These are phyloP conservation scores for Solanum neorickii DNA, from an alignment of 257 asterid genomes.

Conservation along the genomic window DNA sequence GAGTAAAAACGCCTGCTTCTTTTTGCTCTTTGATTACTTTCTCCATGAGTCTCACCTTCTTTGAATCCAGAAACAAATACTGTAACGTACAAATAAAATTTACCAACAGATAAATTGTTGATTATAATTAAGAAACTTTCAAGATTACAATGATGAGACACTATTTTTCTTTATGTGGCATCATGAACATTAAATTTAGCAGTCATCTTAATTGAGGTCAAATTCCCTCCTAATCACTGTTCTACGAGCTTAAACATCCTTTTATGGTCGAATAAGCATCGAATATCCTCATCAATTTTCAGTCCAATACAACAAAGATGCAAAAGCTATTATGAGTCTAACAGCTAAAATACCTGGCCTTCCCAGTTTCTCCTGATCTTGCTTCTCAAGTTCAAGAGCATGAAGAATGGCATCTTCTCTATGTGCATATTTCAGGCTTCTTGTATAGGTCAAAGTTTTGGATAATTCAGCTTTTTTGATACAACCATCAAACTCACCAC, in stretches of 20 bases:
- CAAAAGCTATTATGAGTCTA: not conserved
- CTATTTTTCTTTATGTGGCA: not conserved
- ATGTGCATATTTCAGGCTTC: conserved; percentile 1
- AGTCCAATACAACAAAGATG: not conserved
- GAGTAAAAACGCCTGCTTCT: conserved; percentile 13
- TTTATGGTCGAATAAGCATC: not conserved
- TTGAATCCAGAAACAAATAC: not conserved
- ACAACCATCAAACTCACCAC: conserved; percentile 24
- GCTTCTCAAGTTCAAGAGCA: conserved; percentile 22
- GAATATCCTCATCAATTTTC: not conserved
- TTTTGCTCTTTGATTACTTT: conserved; percentile 10
- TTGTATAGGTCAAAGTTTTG: not conserved
- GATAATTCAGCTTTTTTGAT: conserved; percentile 11
- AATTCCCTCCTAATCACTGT: not conserved
- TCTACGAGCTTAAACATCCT: not conserved
- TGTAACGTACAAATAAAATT: not conserved
- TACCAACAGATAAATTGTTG: not conserved
- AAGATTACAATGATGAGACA: not conserved
- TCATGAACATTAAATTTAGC: not conserved
- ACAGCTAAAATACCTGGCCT: conserved; percentile 23
- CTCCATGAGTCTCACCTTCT: conserved; percentile 4
- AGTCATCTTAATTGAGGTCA: not conserved
- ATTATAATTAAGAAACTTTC: not conserved
- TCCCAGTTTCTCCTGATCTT: conserved; percentile 9
- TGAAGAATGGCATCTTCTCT: conserved; percentile 11